A percentile compares a stretch with the other conserved stretches of the same genome.
Conservation (phyloP, 768 basidiomycete genomes). For the Leccinellum albellum region DNA sequence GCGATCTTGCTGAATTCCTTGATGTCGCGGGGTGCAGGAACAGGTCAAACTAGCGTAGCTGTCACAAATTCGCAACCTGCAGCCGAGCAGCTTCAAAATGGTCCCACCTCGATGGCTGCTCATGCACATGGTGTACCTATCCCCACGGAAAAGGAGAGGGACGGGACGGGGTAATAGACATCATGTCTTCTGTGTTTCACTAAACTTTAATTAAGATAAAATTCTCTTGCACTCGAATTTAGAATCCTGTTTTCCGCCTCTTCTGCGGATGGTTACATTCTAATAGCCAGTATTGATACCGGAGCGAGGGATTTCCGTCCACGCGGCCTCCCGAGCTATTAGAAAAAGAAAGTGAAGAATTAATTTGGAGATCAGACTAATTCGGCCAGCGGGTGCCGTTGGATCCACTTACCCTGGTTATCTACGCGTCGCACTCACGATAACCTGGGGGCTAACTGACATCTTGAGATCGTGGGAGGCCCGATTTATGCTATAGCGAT, state of each 20-base stretch:
- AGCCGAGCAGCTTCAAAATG: conserved; percentile 16
- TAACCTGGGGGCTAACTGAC: too few species aligned
- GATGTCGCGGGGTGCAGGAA: conserved; percentile 44
- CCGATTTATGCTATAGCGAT: too few species aligned
- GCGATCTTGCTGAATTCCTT: conserved; percentile 69
- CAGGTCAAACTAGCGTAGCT: conserved; percentile 19
- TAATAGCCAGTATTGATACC: too few species aligned
- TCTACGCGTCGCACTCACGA: too few species aligned
- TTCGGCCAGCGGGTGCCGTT: too few species aligned
- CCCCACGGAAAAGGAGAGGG: conserved; percentile 17
- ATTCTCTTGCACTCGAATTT: not conserved
- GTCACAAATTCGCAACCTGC: conserved; percentile 9
- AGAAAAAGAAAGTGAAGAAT: too few species aligned
- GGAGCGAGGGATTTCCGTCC: too few species aligned
- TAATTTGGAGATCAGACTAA: too few species aligned
- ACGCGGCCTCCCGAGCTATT: too few species aligned
- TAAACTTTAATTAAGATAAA: conserved; percentile 8
- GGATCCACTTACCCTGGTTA: too few species aligned
- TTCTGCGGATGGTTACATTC: not conserved
- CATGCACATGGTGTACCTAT: conserved; percentile 2
- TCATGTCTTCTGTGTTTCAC: conserved; percentile 8
- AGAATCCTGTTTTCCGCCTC: not conserved
- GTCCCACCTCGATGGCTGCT: conserved; percentile 6
- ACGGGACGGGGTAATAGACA: conserved; percentile 23
- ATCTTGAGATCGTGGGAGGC: too few species aligned